phyloP scores from a whole-genome alignment of 805 yeast species.

The Lachancea nothofagi region DNA sequence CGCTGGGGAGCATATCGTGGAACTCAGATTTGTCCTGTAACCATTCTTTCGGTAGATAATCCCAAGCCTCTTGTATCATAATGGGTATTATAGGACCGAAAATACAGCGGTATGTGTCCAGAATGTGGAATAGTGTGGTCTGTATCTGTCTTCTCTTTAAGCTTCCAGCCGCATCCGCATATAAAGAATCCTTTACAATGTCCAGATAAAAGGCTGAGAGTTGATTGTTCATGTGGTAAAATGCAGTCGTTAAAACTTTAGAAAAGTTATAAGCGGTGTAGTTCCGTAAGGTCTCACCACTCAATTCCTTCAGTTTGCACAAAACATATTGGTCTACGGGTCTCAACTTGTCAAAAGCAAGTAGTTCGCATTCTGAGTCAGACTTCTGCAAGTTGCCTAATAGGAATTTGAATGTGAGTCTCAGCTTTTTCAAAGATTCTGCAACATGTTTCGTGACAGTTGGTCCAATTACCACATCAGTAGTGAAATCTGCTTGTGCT shows the following conservation, averaged over 20 bases:
- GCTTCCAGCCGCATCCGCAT: conserved; percentile 54
- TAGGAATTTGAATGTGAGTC: conserved; percentile 75
- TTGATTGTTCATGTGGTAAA: conserved; percentile 66
- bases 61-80: conserved; percentile 86
- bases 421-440: conserved; percentile 72
- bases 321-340: conserved; percentile 60
- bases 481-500: conserved; percentile 81
- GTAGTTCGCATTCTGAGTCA: conserved; percentile 23
- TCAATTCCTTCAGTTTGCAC: conserved; percentile 46
- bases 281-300: conserved; percentile 36
- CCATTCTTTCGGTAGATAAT: conserved; percentile 39
- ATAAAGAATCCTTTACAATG: conserved; percentile 75
- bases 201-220: conserved; percentile 85
- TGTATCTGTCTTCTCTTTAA: conserved; percentile 41
- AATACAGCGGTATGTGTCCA: conserved; percentile 57
- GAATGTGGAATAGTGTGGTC: conserved; percentile 56
- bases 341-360: conserved; percentile 38
- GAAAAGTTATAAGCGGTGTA: conserved; percentile 63
- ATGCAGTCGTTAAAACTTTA: conserved; percentile 59
- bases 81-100: conserved; percentile 80
- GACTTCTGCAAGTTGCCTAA: conserved; percentile 67
- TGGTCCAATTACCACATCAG: conserved; percentile 72
- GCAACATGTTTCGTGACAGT: conserved; percentile 68
- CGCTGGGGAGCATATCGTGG: conserved; percentile 9
- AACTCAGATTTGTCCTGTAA: conserved; percentile 10